These are phyloP conservation scores for Phyllosticta ampelicida DNA, from an alignment of 2,329 filamentous ascomycete species.

Conservation along the genomic window DNA sequence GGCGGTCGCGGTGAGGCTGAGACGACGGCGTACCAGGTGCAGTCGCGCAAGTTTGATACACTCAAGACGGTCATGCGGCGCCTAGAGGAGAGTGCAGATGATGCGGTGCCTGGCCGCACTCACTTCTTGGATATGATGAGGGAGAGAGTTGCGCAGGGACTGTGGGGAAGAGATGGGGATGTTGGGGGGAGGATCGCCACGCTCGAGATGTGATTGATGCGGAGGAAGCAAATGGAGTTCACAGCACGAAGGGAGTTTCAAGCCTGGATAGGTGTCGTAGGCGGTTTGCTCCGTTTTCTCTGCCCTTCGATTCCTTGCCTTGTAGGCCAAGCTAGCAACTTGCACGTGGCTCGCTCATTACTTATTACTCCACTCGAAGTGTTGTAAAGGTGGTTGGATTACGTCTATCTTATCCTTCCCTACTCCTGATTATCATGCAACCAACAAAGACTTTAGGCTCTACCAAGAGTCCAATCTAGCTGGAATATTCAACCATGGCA, in stretches of 20 bases:
- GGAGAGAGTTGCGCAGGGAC: constrained; percentile 32
- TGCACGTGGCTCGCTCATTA: too few relatives aligned
- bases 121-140: constrained; percentile 31
- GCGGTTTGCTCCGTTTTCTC: not conserved
- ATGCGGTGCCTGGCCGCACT: constrained; percentile 17
- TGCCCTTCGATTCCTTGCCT: too few relatives aligned
- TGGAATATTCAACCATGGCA: too few relatives aligned
- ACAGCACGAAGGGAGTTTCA: not conserved
- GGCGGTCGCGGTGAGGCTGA: constrained; percentile 47
- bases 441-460: too few relatives aligned
- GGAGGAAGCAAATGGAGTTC: not conserved
- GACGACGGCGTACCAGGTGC: constrained; percentile 47
- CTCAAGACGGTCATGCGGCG: constrained; percentile 38
- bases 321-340: too few relatives aligned
- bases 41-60: constrained; percentile 47
- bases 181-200: constrained; percentile 37
- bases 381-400: too few relatives aligned
- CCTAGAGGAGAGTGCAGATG: constrained; percentile 26
- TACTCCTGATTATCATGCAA: too few relatives aligned
- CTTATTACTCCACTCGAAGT: too few relatives aligned
- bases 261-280: not conserved
- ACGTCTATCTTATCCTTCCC: too few relatives aligned
- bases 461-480: too few relatives aligned
- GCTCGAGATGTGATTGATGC: constrained; percentile 26
- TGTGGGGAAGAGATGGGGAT: constrained; percentile 30